Conservation (phyloP, 495 filamentous ascomycete genomes). For the Cryomyces antarcticus region DNA sequence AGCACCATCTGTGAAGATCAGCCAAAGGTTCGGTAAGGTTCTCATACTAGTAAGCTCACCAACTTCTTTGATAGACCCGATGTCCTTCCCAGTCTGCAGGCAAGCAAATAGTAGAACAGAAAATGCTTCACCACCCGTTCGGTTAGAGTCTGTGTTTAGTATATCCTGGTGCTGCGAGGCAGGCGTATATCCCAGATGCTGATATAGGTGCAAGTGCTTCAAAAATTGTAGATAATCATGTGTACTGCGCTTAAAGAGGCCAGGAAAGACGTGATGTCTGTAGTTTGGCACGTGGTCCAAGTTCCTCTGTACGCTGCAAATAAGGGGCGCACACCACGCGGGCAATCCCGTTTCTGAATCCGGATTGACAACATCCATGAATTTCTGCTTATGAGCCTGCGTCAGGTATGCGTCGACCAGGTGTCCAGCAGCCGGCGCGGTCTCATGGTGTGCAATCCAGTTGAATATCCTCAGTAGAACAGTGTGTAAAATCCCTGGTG, state of each 20-base stretch:
- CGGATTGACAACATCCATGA: not conserved
- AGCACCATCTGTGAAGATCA: no score
- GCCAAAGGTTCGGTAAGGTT: no score
- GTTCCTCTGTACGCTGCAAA: slow-evolving; percentile 24
- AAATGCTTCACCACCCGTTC: not conserved
- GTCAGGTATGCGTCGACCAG: slow-evolving; percentile 38
- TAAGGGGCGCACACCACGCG: slow-evolving; percentile 29
- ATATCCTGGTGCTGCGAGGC: not conserved
- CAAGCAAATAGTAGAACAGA: slow-evolving; percentile 35
- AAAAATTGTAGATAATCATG: slow-evolving; percentile 35
- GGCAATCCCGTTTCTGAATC: slow-evolving; percentile 6
- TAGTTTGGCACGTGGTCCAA: slow-evolving; percentile 39
- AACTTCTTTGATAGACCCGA: slow-evolving; percentile 52
- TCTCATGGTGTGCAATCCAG: slow-evolving; percentile 42
- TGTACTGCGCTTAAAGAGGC: slow-evolving; percentile 41
- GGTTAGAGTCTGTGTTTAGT: not conserved
- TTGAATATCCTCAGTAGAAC: slow-evolving; percentile 20
- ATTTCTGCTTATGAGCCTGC: not conserved
- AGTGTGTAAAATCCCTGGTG: no score
- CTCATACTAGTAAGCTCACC: slow-evolving; percentile 25
- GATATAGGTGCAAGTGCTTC: slow-evolving; percentile 21
- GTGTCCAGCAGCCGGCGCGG: slow-evolving; percentile 44
- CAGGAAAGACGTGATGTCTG: slow-evolving; percentile 52
- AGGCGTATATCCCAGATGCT: slow-evolving; percentile 10
- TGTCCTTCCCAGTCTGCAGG: slow-evolving; percentile 60